phyloP scores from a whole-genome alignment of 441 rosid species.

The Eutrema salsugineum region DNA sequence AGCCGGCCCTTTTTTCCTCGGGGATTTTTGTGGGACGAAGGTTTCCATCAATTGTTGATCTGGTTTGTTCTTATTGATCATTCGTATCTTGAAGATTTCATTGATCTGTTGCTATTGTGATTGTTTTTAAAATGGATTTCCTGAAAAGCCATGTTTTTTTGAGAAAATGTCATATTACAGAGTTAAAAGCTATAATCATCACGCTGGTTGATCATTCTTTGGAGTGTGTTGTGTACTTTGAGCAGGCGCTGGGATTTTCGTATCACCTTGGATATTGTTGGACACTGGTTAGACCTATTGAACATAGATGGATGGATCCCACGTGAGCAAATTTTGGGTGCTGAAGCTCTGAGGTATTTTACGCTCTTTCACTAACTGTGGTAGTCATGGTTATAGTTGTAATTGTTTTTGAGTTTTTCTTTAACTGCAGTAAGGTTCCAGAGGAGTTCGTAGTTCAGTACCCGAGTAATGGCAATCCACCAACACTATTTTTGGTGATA shows the following conservation, averaged over 20 bases:
- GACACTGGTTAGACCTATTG: conserved; percentile 31
- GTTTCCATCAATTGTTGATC: conserved; percentile 95
- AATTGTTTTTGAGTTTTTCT: conserved; percentile 28
- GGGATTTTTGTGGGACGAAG: conserved; percentile 99
- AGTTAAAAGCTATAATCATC: conserved; percentile 8
- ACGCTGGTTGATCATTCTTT: conserved; percentile 24
- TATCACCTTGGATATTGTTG: conserved; percentile 28
- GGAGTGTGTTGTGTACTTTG: conserved; percentile 27
- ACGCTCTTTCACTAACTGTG: conserved; percentile 6
- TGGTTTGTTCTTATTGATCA: conserved; percentile 51
- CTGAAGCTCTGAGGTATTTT: conserved; percentile 89
- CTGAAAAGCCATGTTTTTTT: not conserved
- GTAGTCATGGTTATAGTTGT: conserved; percentile 18
- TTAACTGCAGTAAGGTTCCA: conserved; percentile 84
- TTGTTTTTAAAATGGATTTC: not conserved
- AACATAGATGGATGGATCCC: conserved; percentile 76
- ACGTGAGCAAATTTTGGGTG: conserved; percentile 92
- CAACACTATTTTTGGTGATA: conserved; percentile 89
- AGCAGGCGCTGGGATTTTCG: conserved; percentile 44
- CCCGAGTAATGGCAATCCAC: conserved; percentile 95
- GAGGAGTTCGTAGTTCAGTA: conserved; percentile 87
- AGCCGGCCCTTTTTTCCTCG: conserved; percentile 97
- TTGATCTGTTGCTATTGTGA: not conserved
- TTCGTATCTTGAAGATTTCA: not conserved
- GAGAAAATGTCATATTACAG: conserved; percentile 5